These are phyloP conservation scores for Suhomyces xylopsoci DNA, from an alignment of 805 yeast genomes.

Conservation along the genomic window DNA sequence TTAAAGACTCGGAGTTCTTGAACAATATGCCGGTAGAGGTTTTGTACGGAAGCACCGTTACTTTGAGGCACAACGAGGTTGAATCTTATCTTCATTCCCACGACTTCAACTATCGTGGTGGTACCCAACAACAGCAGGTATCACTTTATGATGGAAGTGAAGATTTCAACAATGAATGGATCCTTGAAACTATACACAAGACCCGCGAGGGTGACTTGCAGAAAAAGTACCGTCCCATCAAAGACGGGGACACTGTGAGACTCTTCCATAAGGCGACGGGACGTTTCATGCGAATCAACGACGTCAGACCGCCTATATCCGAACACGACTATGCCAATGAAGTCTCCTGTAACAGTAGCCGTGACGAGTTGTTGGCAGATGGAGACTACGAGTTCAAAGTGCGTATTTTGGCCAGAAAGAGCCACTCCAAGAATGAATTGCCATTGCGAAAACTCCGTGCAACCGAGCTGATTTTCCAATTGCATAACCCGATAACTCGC, in stretches of 20 bases:
- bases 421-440: slow-evolving; percentile 28
- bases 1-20: slow-evolving; percentile 40
- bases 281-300: slow-evolving; percentile 65
- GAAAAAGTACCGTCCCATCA: slow-evolving; percentile 31
- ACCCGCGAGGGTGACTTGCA: slow-evolving; percentile 40
- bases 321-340: slow-evolving; percentile 89
- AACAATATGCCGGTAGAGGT: slow-evolving; percentile 57
- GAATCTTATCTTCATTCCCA: slow-evolving; percentile 86
- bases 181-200: slow-evolving; percentile 47
- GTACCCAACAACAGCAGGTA: slow-evolving; percentile 75
- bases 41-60: slow-evolving; percentile 66
- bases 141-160: slow-evolving; percentile 61
- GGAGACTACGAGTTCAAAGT: slow-evolving; percentile 69
- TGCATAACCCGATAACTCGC: slow-evolving; percentile 61
- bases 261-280: slow-evolving; percentile 71
- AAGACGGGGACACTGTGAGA: slow-evolving; percentile 56
- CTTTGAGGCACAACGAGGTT: slow-evolving; percentile 63
- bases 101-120: slow-evolving; percentile 56
- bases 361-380: slow-evolving; percentile 56
- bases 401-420: slow-evolving; percentile 37
- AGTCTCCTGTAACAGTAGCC: slow-evolving; percentile 69
- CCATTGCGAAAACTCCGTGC: slow-evolving; percentile 45
- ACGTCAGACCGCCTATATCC: slow-evolving; percentile 79
- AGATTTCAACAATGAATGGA: slow-evolving; percentile 70
- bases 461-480: slow-evolving; percentile 65